Evolutionary conservation across 352 stramenopile genomes (phyloP), one percentile per base, ranked within the genome.

Genomic region (Phytophthora ohioensis): DNA sequence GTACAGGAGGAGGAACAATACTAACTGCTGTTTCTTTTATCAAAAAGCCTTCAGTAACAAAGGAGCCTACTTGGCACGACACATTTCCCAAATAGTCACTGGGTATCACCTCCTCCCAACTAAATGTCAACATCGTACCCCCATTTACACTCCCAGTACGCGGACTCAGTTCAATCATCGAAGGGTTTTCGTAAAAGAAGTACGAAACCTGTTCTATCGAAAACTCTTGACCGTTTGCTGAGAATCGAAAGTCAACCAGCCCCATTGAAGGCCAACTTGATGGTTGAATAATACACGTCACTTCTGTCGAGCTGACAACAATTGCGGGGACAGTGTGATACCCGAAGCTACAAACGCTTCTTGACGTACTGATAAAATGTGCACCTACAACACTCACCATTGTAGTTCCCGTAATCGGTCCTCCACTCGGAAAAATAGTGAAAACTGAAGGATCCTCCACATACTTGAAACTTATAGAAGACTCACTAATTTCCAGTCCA

Each of bases 141-240:
- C 79, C 79, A 10, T 31, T 42, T 4, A 70, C 38, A 27, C 51
- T 76, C 11, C 71, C 71, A 32, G 41, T 21, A 11, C 58, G 49
- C 34, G 67, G 71, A 11, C 31, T 56, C 15, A 79, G 9, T 15
- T 67, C 51, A 58, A 79, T 57, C 4, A 57, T 13, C 3, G 46
- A 46, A 3, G 67, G 66, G 9, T 67, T 49, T 6, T 76, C 45
- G 45, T 84, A 87, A 41, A 85, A 76, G 31, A 69, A 43, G 27
- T 82, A 87, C 1, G 42, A 34, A 0, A 82, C 5, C 0, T n/a
- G 52, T 52, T 78, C 64, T 15, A 43, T 32, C 2, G 71, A 75
- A 55, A 66, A 62, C 9, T 80, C 77, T 34, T 84, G 79, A 3
- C 72, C 75, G 57, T 85, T 85, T 0, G 64, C 75, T 3, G 79